Percentiles rank a stretch among this genome's conserved stretches.
Conservation (phyloP, 2,329 filamentous ascomycete genomes). For the Dactylellina haptotyla region DNA sequence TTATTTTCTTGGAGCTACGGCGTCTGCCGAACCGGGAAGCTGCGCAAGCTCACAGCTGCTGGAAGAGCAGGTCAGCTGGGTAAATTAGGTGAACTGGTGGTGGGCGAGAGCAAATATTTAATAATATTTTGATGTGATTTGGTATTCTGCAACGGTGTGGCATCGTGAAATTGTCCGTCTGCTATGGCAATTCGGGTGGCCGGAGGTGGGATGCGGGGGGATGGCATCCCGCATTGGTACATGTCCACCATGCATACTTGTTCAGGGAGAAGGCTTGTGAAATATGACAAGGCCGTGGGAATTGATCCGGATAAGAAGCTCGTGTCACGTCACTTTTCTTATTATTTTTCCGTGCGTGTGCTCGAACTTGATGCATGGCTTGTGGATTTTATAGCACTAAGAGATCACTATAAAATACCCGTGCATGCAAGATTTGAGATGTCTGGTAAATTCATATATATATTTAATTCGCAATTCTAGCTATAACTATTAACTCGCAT, state of each 20-base stretch:
- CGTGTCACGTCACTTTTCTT: background rate
- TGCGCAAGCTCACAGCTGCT: slow-evolving; percentile 7
- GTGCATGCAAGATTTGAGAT: background rate
- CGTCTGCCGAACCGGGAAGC: slow-evolving; percentile 49
- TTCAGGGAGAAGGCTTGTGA: background rate
- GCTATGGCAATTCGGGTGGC: slow-evolving; percentile 27
- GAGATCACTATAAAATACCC: background rate
- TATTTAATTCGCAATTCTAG: too few species aligned
- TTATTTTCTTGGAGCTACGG: slow-evolving; percentile 14
- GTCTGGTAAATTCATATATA: background rate
- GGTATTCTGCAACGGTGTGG: background rate
- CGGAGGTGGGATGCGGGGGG: slow-evolving; percentile 25
- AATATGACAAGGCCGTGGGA: slow-evolving; percentile 1
- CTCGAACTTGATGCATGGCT: background rate
- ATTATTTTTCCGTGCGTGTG: slow-evolving; percentile 11
- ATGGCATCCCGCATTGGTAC: slow-evolving; percentile 13
- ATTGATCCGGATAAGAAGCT: slow-evolving; percentile 45
- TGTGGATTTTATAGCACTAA: background rate
- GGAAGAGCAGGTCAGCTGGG: slow-evolving; percentile 28
- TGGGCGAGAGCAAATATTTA: background rate
- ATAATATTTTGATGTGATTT: slow-evolving; percentile 5
- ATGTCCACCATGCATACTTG: background rate
- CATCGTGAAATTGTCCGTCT: slow-evolving; percentile 1
- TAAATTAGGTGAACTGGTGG: slow-evolving; percentile 11
- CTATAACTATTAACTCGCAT: too few species aligned